phyloP scores from a whole-genome alignment of 2,329 filamentous ascomycete species.

The Ophiostoma angusticollis region DNA sequence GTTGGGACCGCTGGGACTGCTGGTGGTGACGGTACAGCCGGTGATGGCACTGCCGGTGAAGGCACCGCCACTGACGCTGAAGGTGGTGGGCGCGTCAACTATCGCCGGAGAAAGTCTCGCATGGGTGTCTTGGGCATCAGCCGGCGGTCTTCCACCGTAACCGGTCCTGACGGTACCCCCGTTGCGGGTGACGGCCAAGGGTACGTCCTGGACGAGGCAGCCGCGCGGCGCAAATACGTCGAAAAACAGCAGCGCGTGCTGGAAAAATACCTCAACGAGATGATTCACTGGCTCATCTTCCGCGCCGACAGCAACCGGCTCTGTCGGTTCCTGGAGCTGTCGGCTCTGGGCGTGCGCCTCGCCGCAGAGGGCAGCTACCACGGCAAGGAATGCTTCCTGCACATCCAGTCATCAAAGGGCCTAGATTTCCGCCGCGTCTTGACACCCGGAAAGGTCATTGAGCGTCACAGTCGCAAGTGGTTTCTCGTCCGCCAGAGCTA shows the following conservation, averaged over 20 bases:
- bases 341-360: conserved; percentile 81
- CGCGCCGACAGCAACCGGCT: conserved; percentile 87
- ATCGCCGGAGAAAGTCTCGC: conserved; percentile 36
- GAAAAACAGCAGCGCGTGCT: conserved; percentile 75
- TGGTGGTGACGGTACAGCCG: conserved; percentile 25
- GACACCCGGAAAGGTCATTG: conserved; percentile 65
- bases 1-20: no score
- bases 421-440: conserved; percentile 73
- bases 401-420: conserved; percentile 84
- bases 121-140: conserved; percentile 38
- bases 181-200: conserved; percentile 20
- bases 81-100: conserved; percentile 24
- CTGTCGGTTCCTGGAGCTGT: conserved; percentile 91
- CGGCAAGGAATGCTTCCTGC: conserved; percentile 88
- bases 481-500: conserved; percentile 97
- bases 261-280: conserved; percentile 80
- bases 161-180: conserved; percentile 33
- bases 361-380: conserved; percentile 95
- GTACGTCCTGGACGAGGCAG: conserved; percentile 40
- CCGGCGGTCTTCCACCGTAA: conserved; percentile 38
- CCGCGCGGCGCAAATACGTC: conserved; percentile 51
- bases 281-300: conserved; percentile 96
- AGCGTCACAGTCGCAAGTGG: conserved; percentile 85
- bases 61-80: conserved; percentile 60
- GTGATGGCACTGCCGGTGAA: conserved; percentile 42